phyloP scores from a whole-genome alignment of 78 protist genomes.

The Dictyostelium intermedium region DNA sequence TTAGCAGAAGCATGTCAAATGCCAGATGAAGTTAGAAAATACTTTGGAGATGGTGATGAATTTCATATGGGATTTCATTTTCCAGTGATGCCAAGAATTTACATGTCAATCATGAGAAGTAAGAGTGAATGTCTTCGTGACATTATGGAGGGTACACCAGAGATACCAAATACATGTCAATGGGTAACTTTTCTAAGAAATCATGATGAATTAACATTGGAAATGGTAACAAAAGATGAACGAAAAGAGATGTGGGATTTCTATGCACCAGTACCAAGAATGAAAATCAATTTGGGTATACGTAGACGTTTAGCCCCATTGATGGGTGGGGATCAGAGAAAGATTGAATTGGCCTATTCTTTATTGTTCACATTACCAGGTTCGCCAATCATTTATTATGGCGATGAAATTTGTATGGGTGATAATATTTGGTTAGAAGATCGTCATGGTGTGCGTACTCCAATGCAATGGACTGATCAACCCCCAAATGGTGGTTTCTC shows the following conservation, averaged over 20 bases:
- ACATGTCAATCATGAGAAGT: constrained; percentile 72
- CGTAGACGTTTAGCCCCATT: constrained; percentile 87
- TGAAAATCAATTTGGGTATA: constrained; percentile 86
- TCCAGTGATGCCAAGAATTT: constrained; percentile 90
- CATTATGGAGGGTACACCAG: constrained; percentile 76
- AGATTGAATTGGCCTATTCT: constrained; percentile 77
- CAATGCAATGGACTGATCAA: constrained; percentile 89
- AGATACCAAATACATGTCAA: constrained; percentile 78
- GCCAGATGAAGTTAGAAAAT: constrained; percentile 84
- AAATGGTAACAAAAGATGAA: constrained; percentile 88
- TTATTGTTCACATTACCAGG: constrained; percentile 88
- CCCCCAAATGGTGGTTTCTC: constrained; percentile 86
- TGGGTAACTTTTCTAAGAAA: constrained; percentile 85
- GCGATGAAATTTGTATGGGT: constrained; percentile 90
- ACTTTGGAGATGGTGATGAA: constrained; percentile 87
- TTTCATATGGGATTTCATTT: constrained; percentile 91
- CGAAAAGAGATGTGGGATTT: constrained; percentile 87
- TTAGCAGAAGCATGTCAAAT: constrained; percentile 89
- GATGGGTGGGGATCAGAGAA: constrained; percentile 81
- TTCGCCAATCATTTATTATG: constrained; percentile 88
- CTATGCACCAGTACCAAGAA: constrained; percentile 82
- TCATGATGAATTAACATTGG: constrained; percentile 89
- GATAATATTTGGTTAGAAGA: constrained; percentile 86
- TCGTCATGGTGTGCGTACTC: constrained; percentile 89
- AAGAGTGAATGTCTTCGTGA: constrained; percentile 45